A percentile compares a stretch with the other conserved stretches of the same genome.
phyloP scores from a whole-genome alignment of 116 monocot species.

The Dioscorea cayenensis region DNA sequence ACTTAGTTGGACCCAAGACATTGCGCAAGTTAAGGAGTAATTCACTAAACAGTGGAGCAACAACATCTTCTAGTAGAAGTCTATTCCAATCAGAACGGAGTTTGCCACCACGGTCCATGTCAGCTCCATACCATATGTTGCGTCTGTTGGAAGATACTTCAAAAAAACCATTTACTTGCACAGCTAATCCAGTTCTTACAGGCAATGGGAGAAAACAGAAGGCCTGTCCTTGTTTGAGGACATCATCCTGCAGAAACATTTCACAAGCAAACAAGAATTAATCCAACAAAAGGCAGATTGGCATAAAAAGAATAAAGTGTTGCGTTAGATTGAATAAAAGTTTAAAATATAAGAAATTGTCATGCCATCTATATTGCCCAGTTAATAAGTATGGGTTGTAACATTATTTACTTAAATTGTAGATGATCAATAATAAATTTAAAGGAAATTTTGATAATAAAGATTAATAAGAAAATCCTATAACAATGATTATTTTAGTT shows the following conservation, averaged over 20 bases:
- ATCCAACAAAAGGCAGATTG: neutral
- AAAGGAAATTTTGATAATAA: too few species aligned
- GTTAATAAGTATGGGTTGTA: too few species aligned
- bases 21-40: slow-evolving; percentile 56
- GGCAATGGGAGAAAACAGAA: slow-evolving; percentile 99
- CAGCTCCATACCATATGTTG: slow-evolving; percentile 93
- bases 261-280: neutral
- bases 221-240: slow-evolving; percentile 72
- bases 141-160: slow-evolving; percentile 96
- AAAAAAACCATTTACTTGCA: slow-evolving; percentile 96
- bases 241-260: slow-evolving; percentile 50
- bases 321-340: too few species aligned
- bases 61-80: slow-evolving; percentile 78
- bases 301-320: too few species aligned
- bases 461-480: too few species aligned
- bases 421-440: too few species aligned
- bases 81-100: slow-evolving; percentile 97
- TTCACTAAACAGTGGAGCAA: slow-evolving; percentile 66
- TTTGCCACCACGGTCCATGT: slow-evolving; percentile 95
- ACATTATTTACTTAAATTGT: too few species aligned
- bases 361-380: too few species aligned
- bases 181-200: slow-evolving; percentile 78
- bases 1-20: slow-evolving; percentile 37
- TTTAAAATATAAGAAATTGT: too few species aligned
- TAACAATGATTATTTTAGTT: too few species aligned